Conservation (phyloP, 192 early-diverging fungal genomes). For the Powellomyces hirtus region DNA sequence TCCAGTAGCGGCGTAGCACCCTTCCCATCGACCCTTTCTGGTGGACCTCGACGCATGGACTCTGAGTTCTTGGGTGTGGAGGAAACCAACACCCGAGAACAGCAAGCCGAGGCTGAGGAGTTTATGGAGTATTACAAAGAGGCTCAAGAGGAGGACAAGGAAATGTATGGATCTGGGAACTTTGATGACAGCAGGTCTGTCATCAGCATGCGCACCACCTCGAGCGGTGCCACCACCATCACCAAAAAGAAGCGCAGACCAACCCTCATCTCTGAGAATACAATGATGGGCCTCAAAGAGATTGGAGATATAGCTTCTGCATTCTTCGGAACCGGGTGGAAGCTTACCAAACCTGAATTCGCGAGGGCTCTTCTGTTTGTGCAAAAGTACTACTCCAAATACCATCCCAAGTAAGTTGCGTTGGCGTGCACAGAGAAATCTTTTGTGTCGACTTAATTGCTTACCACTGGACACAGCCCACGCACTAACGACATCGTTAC, state of each 20-base stretch:
- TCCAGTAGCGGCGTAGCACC: background rate
- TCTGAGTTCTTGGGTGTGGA: slow-evolving; percentile 2
- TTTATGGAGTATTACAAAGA: slow-evolving; percentile 13
- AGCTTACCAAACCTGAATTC: slow-evolving; percentile 33
- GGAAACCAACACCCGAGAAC: slow-evolving; percentile 2
- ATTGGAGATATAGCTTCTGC: slow-evolving; percentile 24
- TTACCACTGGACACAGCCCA: slow-evolving; percentile 8
- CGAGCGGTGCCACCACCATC: background rate
- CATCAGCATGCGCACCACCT: slow-evolving; percentile 15
- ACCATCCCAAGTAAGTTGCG: slow-evolving; percentile 20
- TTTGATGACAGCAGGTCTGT: slow-evolving; percentile 18
- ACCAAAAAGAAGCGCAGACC: slow-evolving; percentile 4
- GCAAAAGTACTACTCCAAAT: slow-evolving; percentile 23
- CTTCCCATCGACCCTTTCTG: background rate
- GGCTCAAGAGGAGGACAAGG: background rate
- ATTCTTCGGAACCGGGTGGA: slow-evolving; percentile 39
- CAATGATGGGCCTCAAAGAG: slow-evolving; percentile 23
- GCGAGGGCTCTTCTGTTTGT: slow-evolving; percentile 15
- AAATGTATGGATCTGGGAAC: background rate
- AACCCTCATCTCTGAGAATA: slow-evolving; percentile 13
- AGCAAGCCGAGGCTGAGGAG: background rate
- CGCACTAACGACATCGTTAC: slow-evolving; percentile 36
- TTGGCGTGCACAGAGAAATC: too few relatives aligned
- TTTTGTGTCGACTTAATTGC: too few relatives aligned
- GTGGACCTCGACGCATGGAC: background rate